Evolutionary conservation across 169 alveolate species (phyloP).

Genomic region (Plasmodium yoelii): DNA sequence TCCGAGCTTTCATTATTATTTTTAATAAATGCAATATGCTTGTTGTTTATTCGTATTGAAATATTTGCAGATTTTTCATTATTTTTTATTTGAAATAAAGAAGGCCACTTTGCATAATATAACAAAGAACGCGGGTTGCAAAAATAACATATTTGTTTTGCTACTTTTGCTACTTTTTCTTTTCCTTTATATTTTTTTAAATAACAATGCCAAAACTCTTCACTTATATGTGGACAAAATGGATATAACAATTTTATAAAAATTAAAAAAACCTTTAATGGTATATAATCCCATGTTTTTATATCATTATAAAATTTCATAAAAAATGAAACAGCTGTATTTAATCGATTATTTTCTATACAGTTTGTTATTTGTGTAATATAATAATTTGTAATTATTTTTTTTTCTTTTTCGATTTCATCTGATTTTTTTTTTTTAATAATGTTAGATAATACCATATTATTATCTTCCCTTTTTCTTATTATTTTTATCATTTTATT

Average conservation of each 20-base stretch:
- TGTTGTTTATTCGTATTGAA: slow-evolving; percentile 40
- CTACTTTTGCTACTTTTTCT: slow-evolving; percentile 9
- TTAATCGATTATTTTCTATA: slow-evolving; percentile 81
- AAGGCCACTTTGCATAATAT: slow-evolving; percentile 63
- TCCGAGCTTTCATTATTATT: neutral
- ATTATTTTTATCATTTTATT: neutral
- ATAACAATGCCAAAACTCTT: slow-evolving; percentile 83
- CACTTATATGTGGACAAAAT: slow-evolving; percentile 89
- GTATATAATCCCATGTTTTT: slow-evolving; percentile 74
- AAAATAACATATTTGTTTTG: slow-evolving; percentile 27
- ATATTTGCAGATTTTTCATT: neutral
- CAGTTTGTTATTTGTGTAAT: slow-evolving; percentile 76
- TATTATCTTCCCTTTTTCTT: neutral
- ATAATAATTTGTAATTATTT: slow-evolving; percentile 64
- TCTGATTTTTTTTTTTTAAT: slow-evolving; percentile 17
- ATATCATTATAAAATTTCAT: slow-evolving; percentile 77
- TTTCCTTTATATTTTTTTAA: slow-evolving; percentile 50
- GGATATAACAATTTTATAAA: slow-evolving; percentile 83
- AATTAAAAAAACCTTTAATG: slow-evolving; percentile 59
- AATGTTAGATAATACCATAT: slow-evolving; percentile 20
- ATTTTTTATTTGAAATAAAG: slow-evolving; percentile 33
- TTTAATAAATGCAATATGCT: slow-evolving; percentile 41
- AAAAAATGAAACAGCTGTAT: slow-evolving; percentile 84
- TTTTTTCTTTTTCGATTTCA: slow-evolving; percentile 47
- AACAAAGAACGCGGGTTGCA: slow-evolving; percentile 37